Evolutionary conservation across 495 filamentous ascomycete species (phyloP).

Genomic region (Barbatosphaeria neglecta): DNA sequence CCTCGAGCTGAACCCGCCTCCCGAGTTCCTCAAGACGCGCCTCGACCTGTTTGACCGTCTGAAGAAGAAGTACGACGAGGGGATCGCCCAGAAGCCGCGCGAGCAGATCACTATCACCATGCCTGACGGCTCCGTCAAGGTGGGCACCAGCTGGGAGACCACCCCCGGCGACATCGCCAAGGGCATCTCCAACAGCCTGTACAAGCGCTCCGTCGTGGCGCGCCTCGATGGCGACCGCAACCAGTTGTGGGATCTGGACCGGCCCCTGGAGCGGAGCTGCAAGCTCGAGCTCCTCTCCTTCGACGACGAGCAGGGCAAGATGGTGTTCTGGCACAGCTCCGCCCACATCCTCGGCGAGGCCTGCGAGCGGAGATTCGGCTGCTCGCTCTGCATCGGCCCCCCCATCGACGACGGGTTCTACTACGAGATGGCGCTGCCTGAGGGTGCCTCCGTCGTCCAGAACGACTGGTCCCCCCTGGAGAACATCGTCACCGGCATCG

Average conservation of each 20-base stretch:
- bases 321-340: slow-evolving; percentile 60
- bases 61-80: slow-evolving; percentile 69
- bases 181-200: slow-evolving; percentile 55
- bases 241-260: slow-evolving; percentile 75
- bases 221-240: slow-evolving; percentile 54
- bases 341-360: slow-evolving; percentile 93
- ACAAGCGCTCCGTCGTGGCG: slow-evolving; percentile 69
- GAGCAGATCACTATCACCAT: slow-evolving; percentile 58
- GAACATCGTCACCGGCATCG: slow-evolving; percentile 58
- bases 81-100: slow-evolving; percentile 52
- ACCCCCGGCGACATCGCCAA: slow-evolving; percentile 55
- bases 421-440: slow-evolving; percentile 89
- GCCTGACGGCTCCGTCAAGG: slow-evolving; percentile 46
- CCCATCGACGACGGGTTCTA: slow-evolving; percentile 92
- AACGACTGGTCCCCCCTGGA: slow-evolving; percentile 74
- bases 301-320: slow-evolving; percentile 68
- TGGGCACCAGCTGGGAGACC: slow-evolving; percentile 61
- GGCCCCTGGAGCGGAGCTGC: slow-evolving; percentile 74
- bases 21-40: slow-evolving; percentile 71
- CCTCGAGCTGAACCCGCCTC: slow-evolving; percentile 53
- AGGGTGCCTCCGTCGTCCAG: slow-evolving; percentile 56
- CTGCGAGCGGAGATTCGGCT: slow-evolving; percentile 77
- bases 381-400: slow-evolving; percentile 84
- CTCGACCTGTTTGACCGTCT: slow-evolving; percentile 79
- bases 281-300: slow-evolving; percentile 73